These are phyloP conservation scores for Aspergillus ellipticus DNA, from an alignment of 495 filamentous ascomycete genomes.

Conservation along the genomic window DNA sequence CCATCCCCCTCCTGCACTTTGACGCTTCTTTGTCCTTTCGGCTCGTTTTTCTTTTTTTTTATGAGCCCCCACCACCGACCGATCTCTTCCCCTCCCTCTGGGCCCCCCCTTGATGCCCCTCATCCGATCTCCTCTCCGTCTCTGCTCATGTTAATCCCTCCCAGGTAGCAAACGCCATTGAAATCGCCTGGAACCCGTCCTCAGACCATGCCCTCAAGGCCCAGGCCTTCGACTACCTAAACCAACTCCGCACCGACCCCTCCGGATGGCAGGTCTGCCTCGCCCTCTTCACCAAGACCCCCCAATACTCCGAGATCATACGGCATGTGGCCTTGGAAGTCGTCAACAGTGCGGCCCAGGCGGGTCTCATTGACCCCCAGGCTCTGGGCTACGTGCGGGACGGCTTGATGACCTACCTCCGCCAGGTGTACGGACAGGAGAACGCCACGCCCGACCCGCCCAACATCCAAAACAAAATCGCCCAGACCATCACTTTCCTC, in stretches of 20 bases:
- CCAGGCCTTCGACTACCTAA: slow-evolving; percentile 85
- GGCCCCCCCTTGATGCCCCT: slow-evolving; percentile 10
- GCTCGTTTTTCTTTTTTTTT: slow-evolving; percentile 5
- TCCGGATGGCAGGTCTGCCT: slow-evolving; percentile 85
- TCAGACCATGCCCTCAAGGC: slow-evolving; percentile 69
- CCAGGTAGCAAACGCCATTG: slow-evolving; percentile 87
- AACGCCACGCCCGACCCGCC: slow-evolving; percentile 58
- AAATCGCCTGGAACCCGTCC: slow-evolving; percentile 78
- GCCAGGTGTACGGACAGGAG: slow-evolving; percentile 62
- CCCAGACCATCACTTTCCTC: slow-evolving; percentile 88
- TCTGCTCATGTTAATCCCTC: slow-evolving; percentile 10
- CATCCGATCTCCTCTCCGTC: background rate
- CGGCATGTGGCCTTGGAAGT: slow-evolving; percentile 86
- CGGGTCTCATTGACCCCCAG: slow-evolving; percentile 62
- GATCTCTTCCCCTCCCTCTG: slow-evolving; percentile 8
- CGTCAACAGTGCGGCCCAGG: slow-evolving; percentile 83
- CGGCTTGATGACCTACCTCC: slow-evolving; percentile 71
- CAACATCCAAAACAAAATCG: slow-evolving; percentile 92
- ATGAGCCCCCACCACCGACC: slow-evolving; percentile 13
- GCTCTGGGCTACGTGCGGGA: slow-evolving; percentile 69
- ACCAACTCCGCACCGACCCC: slow-evolving; percentile 72
- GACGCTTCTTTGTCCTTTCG: background rate
- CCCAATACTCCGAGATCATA: slow-evolving; percentile 75
- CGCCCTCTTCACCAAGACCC: slow-evolving; percentile 75
- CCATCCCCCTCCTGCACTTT: slow-evolving; percentile 9